Conservation (phyloP, 1,284 basidiomycete species). For the Megacollybia platyphylla region DNA sequence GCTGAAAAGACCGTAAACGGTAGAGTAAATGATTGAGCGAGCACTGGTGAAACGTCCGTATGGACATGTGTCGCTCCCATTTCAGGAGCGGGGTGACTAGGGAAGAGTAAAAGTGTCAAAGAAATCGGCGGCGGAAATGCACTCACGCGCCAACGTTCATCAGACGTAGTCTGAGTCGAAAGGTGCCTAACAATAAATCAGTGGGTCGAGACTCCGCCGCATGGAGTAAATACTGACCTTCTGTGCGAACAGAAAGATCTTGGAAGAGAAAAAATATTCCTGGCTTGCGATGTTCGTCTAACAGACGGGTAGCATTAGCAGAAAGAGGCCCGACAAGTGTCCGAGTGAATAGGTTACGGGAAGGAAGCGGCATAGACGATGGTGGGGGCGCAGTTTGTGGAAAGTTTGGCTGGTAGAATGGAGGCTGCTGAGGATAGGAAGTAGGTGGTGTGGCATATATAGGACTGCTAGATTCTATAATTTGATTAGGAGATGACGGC, state of each 20-base stretch:
- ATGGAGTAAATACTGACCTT: slow-evolving; percentile 25
- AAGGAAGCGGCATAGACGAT: slow-evolving; percentile 27
- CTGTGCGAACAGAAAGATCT: slow-evolving; percentile 78
- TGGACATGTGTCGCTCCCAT: slow-evolving; percentile 50
- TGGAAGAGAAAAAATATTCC: slow-evolving; percentile 86
- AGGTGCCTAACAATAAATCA: slow-evolving; percentile 33
- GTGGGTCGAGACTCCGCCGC: not conserved
- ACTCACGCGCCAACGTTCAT: slow-evolving; percentile 82
- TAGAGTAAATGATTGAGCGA: slow-evolving; percentile 80
- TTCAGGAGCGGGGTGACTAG: slow-evolving; percentile 62
- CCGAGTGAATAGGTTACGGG: slow-evolving; percentile 64
- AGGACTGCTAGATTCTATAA: too few species aligned
- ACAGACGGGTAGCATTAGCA: slow-evolving; percentile 70
- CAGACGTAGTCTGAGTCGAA: slow-evolving; percentile 66
- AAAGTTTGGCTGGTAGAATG: not conserved
- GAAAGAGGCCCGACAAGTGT: slow-evolving; percentile 83
- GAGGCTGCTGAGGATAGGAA: not conserved
- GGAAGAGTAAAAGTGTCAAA: slow-evolving; percentile 8
- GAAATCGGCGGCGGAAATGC: slow-evolving; percentile 10
- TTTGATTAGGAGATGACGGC: too few species aligned
- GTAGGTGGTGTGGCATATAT: not conserved
- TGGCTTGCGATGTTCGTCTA: slow-evolving; percentile 70
- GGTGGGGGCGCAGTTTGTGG: slow-evolving; percentile 4
- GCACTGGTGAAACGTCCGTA: slow-evolving; percentile 54
- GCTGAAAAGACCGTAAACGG: slow-evolving; percentile 85